Base-by-base conservation (phyloP, 176 grass and related monocot species). In the Carex scoparia region DNA sequence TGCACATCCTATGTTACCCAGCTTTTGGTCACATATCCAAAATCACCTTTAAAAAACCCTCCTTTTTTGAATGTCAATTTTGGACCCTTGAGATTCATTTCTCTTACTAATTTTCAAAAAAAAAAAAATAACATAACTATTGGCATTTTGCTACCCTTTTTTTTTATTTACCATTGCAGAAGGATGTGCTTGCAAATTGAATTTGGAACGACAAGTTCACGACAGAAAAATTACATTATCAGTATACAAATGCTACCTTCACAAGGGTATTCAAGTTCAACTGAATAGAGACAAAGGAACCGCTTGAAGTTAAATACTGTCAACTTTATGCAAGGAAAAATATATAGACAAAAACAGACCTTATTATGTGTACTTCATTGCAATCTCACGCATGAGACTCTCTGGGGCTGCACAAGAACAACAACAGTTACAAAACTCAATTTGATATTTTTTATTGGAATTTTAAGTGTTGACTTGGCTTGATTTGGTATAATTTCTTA, bases 361-460 rank as follows among this genome's bases (percentile, higher is more conserved):
- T 86, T 90, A 37, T 87, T 88, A 94, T 82, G 90, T 97, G 89
- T 93, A 93, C 80, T 89, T 88, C 59, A 83, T 81, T 79, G 89
- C 88, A 82, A 93, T 93, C 79, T 94, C 86, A 15, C 91, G 92
- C 91, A 98, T 94, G 18, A 94, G 68, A 53, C 67, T 88, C 87
- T 98, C 92, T 11, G 95, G 92, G 70, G 95, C 95, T 98, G 95
- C 79, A 82, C n/a, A 49, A 58, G 84, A 77, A 85, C n/a, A 2
- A 84, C 10, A 63, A 53, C 4, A 51, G 46, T 58, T 37, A 84
- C 11, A 75, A 74, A 82, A 40, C 18, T 65, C 53, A 82, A 81
- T 60, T 30, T 30, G 73, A 64, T 31, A 83, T 3, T 48, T 3
- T 46, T 72, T 7, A 19, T 15, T 10, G 37, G 40, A 19, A 48